Conservation (phyloP, 371 early-diverging fungal species). For the Apophysomyces ossiformis region DNA sequence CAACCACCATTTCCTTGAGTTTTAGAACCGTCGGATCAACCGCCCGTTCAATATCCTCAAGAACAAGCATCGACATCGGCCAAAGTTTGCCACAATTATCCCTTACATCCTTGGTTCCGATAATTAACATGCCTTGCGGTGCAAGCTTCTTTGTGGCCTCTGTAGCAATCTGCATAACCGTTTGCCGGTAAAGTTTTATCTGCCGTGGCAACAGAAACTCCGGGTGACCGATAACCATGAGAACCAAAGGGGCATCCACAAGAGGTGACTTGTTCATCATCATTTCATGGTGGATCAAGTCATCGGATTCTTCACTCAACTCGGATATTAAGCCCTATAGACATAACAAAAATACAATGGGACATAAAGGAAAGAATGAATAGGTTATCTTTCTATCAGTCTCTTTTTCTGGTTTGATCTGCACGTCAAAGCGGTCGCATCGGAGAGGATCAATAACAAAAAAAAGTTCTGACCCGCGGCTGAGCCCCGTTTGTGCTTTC, state of each 20-base stretch:
- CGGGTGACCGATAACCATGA: conserved; percentile 70
- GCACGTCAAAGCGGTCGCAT: not conserved
- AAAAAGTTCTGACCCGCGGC: too few species aligned
- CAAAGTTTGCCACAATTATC: conserved; percentile 61
- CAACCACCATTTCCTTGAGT: conserved; percentile 83
- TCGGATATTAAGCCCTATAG: conserved; percentile 77
- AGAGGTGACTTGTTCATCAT: conserved; percentile 52
- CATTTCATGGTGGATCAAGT: conserved; percentile 71
- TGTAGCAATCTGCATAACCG: conserved; percentile 61
- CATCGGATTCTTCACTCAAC: conserved; percentile 76
- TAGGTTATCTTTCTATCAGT: too few species aligned
- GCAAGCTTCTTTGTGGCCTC: conserved; percentile 60
- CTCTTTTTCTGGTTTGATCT: not conserved
- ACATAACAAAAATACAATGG: not conserved
- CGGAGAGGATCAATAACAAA: too few species aligned
- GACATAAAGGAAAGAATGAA: too few species aligned
- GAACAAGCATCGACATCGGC: conserved; percentile 77
- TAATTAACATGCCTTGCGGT: conserved; percentile 66
- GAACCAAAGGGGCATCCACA: conserved; percentile 46
- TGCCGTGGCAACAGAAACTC: conserved; percentile 37
- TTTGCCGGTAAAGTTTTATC: conserved; percentile 62
- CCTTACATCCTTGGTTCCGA: conserved; percentile 80
- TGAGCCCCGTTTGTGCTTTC: too few species aligned
- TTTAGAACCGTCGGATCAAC: conserved; percentile 59
- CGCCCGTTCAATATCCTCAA: conserved; percentile 73